These are phyloP conservation scores for Musa schizocarpa DNA, from an alignment of 176 grass and related monocot genomes.

Conservation along the genomic window DNA sequence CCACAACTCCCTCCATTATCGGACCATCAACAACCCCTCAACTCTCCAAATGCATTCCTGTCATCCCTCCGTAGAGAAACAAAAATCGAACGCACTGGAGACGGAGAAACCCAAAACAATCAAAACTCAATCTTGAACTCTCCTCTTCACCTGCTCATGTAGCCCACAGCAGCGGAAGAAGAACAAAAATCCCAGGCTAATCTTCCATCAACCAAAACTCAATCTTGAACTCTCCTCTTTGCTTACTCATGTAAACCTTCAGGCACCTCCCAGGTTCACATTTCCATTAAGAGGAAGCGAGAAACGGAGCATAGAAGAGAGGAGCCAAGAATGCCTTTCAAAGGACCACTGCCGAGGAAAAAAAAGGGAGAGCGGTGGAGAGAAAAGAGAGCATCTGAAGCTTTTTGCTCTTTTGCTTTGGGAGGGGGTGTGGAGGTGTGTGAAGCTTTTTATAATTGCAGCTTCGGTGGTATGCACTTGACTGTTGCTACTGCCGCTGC, in stretches of 20 bases:
- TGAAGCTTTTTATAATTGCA: background rate
- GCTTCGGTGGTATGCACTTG: background rate
- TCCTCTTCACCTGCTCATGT: background rate
- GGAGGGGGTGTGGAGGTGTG: background rate
- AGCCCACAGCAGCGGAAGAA: no score
- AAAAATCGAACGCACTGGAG: background rate
- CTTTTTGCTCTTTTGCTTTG: conserved; percentile 5
- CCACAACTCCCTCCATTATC: background rate
- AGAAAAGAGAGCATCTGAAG: background rate
- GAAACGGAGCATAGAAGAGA: background rate
- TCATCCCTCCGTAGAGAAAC: background rate
- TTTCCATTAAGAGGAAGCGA: no score
- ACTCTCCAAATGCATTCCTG: background rate
- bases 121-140: background rate
- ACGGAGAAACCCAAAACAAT: background rate
- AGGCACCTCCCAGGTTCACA: no score
- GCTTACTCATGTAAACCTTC: no score
- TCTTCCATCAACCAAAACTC: background rate
- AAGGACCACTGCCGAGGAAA: background rate
- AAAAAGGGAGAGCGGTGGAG: conserved; percentile 1
- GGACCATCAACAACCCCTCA: background rate
- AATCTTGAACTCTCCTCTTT: background rate
- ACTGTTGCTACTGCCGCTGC: background rate
- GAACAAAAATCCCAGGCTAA: no score
- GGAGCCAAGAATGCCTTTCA: background rate